Evolutionary conservation across 2,329 filamentous ascomycete species (phyloP), one percentile per base, ranked within the genome.

Genomic region (Botrytis aclada): DNA sequence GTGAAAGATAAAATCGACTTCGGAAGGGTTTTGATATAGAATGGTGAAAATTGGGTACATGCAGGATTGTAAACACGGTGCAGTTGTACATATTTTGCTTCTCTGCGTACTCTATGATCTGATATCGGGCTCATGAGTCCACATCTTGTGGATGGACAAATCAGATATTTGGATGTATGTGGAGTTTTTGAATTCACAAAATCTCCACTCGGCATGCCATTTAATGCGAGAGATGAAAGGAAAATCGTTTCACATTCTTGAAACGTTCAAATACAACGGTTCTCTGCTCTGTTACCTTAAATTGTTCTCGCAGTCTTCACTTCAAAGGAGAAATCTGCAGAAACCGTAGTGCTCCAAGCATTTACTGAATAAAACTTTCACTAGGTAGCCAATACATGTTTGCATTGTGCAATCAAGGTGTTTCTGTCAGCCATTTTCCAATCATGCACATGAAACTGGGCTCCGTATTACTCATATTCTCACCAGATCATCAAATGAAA

Each of bases 1-100:
- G 45, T 80, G 74, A 79, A 34, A 25, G 29, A 25, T 32, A 32
- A 39, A 7, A 47, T 63, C 7, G 29, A 32, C 29, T 25, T 39
- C 10, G 25, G 69, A 32, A 16, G 8, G 32, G 10, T 8, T n/a
- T 45, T 58, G 12, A 51, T 25, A 45, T 12, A 39, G 56, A 20
- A 16, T 22, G 61, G 22, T 25, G 34, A 47, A 45, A 62, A 56
- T 12, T 56, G 18, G 29, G 54, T 32, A 6, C 20, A 37, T 8
- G 16, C 18, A 18, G 32, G 45, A 45, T 54, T 71, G 32, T 54
- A 65, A 32, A 71, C 65, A 54, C 32, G 20, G 6, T 2, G 37
- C 25, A 37, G 37, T 22, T 63, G 61, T 63, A 43, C 25, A 63
- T 43, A 63, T 20, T 41, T n/a, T 56, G 54, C 67, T 25, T 34